A percentile compares a stretch with the other conserved stretches of the same genome.
Conservation (phyloP, 306 rosid species). For the Fragaria ananassa region DNA sequence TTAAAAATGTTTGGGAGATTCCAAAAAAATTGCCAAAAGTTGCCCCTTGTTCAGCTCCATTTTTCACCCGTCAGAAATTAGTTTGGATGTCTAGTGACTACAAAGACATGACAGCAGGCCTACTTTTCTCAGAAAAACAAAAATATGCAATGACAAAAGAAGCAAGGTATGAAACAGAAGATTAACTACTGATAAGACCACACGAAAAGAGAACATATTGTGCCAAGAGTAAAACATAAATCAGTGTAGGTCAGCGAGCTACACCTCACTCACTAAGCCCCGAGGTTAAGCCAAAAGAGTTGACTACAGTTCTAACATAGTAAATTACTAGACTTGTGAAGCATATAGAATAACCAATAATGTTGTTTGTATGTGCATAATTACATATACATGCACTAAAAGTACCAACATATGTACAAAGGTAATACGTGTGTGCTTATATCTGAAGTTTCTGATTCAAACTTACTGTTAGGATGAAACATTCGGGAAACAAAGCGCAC, state of each 20-base stretch:
- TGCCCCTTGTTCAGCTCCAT: background rate
- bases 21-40: background rate
- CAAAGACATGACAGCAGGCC: background rate
- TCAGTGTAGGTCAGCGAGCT: background rate
- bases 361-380: background rate
- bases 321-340: background rate
- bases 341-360: background rate
- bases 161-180: background rate
- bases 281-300: background rate
- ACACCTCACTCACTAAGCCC: background rate
- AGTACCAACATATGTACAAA: background rate
- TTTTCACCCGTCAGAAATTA: slow-evolving; percentile 2
- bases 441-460: slow-evolving; percentile 1
- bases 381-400: background rate
- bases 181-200: background rate
- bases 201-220: background rate
- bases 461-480: slow-evolving; percentile 99
- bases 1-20: background rate
- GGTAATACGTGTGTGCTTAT: background rate
- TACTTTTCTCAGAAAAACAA: background rate
- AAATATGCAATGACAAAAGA: background rate
- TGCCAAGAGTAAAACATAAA: background rate
- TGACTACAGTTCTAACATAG: background rate
- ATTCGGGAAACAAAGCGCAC: slow-evolving; percentile 95
- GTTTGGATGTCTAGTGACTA: background rate